Evolutionary conservation across 371 early-diverging fungal genomes (phyloP), one percentile per base, ranked within the genome.

Genomic region (Apophysomyces trapeziformis): DNA sequence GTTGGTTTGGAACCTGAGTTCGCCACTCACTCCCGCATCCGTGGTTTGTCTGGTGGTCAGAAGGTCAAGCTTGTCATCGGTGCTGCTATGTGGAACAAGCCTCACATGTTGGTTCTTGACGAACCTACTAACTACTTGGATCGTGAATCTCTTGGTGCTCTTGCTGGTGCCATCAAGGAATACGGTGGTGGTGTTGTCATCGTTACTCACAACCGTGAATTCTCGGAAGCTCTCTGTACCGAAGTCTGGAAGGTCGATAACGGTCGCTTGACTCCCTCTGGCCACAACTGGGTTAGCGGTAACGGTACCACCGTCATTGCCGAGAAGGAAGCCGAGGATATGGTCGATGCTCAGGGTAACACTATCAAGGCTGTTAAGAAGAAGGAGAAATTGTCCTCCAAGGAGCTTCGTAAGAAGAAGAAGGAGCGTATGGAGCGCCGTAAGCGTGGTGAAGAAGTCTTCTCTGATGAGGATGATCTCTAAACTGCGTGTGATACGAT

Each of bases 41-140:
- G 86, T 80, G 93, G 91, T 82, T 86, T 96, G 13, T 93, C 94
- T 64, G 95, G 95, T 76, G 95, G 95, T 63, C 95, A 96, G 74
- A 96, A 96, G 84, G 93, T 92, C 79, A 91, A 93, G 87, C 85
- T 96, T 46, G 93, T 92, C 21, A 85, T 95, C 66, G 94, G 89
- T 66, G 93, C 92, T 66, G 90, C 32, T 26, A 26, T 26, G 32
- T 26, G 32, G 32, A 26, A 26, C 2, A 26, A 26, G 32, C 32
- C 32, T 61, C 94, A 95, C 76, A 89, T 95, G 75, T 75, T 96
- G 64, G 93, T 95, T 71, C 81, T 94, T 66, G 95, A 96, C 78
- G 95, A 95, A 79, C 95, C 95, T 68, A 95, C 93, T 77, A 92
- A 92, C 72, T 92, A 92, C 75, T 77, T 92, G 79, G 91, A 90